phyloP scores from a whole-genome alignment of 441 rosid genomes.

The Adansonia rubrostipa region DNA sequence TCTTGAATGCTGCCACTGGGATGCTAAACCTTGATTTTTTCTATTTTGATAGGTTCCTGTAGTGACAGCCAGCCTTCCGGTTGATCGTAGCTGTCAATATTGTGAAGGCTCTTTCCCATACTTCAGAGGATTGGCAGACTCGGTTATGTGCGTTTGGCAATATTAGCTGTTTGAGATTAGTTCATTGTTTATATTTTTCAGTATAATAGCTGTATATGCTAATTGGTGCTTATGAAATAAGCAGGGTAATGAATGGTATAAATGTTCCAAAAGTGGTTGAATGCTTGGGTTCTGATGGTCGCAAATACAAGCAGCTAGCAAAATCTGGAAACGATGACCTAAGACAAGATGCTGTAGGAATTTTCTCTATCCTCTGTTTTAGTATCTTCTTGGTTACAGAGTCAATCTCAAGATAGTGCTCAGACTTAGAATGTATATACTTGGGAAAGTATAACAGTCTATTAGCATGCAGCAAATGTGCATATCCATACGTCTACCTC shows the following conservation, averaged over 20 bases:
- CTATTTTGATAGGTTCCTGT: constrained; percentile 78
- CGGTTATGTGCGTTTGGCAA: constrained; percentile 59
- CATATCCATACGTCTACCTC: not conserved
- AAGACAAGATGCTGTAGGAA: constrained; percentile 97
- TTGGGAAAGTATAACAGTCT: not conserved
- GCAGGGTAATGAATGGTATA: constrained; percentile 95
- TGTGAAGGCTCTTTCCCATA: constrained; percentile 82
- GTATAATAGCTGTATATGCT: constrained; percentile 26
- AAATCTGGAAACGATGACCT: constrained; percentile 99
- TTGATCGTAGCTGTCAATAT: constrained; percentile 81
- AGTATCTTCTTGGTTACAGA: not conserved
- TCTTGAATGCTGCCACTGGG: not conserved
- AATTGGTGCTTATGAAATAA: constrained; percentile 33
- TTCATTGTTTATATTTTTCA: constrained; percentile 20
- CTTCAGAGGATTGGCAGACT: constrained; percentile 85
- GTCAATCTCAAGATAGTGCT: constrained; percentile 9
- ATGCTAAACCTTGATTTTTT: constrained; percentile 11
- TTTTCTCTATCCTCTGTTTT: constrained; percentile 22
- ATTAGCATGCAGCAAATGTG: not conserved
- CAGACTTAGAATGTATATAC: not conserved
- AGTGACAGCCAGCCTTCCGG: constrained; percentile 82
- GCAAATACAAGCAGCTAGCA: constrained; percentile 87
- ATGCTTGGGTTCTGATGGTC: constrained; percentile 95
- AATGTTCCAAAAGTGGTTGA: constrained; percentile 98
- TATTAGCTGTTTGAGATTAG: constrained; percentile 31